These are phyloP conservation scores for Wickerhamiella sorbophila DNA, from an alignment of 805 yeast species.

Conservation along the genomic window DNA sequence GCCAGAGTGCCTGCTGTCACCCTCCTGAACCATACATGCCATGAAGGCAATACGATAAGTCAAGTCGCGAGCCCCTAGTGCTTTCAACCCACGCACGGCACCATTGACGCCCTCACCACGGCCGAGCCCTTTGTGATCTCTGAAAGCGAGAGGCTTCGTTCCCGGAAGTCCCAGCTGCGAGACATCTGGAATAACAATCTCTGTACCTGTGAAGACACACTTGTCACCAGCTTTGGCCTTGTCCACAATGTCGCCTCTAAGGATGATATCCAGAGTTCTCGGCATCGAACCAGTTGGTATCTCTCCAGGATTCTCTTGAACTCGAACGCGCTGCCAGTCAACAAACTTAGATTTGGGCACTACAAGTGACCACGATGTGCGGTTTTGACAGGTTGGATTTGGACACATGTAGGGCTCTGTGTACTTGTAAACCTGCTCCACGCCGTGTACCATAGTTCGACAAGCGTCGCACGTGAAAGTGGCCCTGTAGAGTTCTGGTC, in stretches of 20 bases:
- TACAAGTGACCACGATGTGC: constrained; percentile 70
- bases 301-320: constrained; percentile 92
- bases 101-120: constrained; percentile 58
- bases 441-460: constrained; percentile 68
- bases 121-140: constrained; percentile 45
- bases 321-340: constrained; percentile 94
- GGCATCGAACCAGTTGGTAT: constrained; percentile 99
- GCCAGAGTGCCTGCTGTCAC: constrained; percentile 26
- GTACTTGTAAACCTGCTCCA: constrained; percentile 84
- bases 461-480: constrained; percentile 84
- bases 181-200: constrained; percentile 88
- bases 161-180: constrained; percentile 93
- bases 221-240: constrained; percentile 96
- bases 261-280: constrained; percentile 79
- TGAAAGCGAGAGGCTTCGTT: constrained; percentile 67
- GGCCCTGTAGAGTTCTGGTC: constrained; percentile 83
- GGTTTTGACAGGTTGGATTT: constrained; percentile 75
- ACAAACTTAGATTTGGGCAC: constrained; percentile 73
- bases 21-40: constrained; percentile 78
- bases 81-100: constrained; percentile 77
- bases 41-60: constrained; percentile 83
- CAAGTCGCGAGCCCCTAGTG: constrained; percentile 88
- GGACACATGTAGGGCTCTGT: constrained; percentile 93
- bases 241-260: constrained; percentile 90
- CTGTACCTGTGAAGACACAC: constrained; percentile 85